Evolutionary conservation across 441 rosid species (phyloP).

Genomic region (Croton setiger): DNA sequence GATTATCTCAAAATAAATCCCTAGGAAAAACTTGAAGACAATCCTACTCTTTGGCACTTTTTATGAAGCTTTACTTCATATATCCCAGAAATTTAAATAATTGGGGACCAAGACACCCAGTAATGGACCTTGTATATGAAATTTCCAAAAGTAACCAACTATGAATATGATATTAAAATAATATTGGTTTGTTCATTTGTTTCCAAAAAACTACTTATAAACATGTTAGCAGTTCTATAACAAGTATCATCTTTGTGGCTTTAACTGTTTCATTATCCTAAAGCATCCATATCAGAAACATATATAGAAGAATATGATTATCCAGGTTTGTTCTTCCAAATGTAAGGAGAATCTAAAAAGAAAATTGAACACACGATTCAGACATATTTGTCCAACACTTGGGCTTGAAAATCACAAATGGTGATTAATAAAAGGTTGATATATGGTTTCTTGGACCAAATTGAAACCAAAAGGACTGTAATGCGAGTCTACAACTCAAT

Average conservation of each 20-base stretch:
- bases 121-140: neutral
- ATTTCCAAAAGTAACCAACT: neutral
- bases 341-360: neutral
- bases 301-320: slow-evolving; percentile 1
- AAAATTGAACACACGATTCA: neutral
- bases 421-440: neutral
- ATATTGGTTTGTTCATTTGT: neutral
- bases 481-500: neutral
- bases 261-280: neutral
- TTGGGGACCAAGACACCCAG: neutral
- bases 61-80: neutral
- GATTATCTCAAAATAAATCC: neutral
- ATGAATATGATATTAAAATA: neutral
- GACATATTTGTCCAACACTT: too few relatives aligned
- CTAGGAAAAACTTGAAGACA: neutral
- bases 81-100: neutral
- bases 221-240: neutral
- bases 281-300: neutral
- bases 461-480: slow-evolving; percentile 2
- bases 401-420: neutral
- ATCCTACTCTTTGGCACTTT: neutral
- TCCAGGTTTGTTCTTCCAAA: neutral
- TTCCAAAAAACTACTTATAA: neutral
- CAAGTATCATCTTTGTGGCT: neutral
- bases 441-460: neutral